Evolutionary conservation across 2,329 filamentous ascomycete species (phyloP), one percentile per base, ranked within the genome.

Genomic region (Nothophoma quercina): DNA sequence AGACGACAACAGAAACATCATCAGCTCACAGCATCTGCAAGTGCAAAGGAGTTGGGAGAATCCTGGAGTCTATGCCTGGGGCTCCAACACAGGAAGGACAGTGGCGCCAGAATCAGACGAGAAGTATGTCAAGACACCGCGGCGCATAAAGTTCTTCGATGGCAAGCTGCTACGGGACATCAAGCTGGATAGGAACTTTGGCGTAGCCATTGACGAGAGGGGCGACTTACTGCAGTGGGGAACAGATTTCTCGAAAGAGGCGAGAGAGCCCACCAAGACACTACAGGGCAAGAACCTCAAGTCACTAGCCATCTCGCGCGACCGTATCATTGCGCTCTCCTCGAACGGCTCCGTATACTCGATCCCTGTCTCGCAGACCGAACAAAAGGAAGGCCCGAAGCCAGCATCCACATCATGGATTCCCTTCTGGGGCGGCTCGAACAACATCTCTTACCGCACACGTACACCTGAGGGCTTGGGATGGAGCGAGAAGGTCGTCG

Each of bases 161-260:
- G 89, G 88, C 23, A 85, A 91, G 73, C 75, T 97, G 13, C 79
- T 99, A 33, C 84, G 93, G 40, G 95, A 97, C 70, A 79, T 98
- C 58, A 96, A 96, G 77, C 77, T 98, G 41, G 90, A 92, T 53
- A 83, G 85, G 46, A 85, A 85, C 32, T 93, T 96, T 70, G 95
- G 91, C 7, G 93, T 87, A 4, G 95, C 95, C 8, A 88, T 98
- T 32, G 88, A 88, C 4, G 93, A 97, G 71, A 87, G 88, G 57
- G 95, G 95, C 4, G 89, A 98, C 70, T 74, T 99, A 35, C 80
- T 97, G 10, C 93, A 98, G 77, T 99, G 95, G 95, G 95, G 95
- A 1, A 81, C 82, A 3, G 90, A 82, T 3, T 97, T 88, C 70
- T 88, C 88, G 6, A 81, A 83, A 48, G 81, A 85, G 4, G 79